phyloP scores from a whole-genome alignment of 306 rosid genomes.

The Pachyrhizus erosus region DNA sequence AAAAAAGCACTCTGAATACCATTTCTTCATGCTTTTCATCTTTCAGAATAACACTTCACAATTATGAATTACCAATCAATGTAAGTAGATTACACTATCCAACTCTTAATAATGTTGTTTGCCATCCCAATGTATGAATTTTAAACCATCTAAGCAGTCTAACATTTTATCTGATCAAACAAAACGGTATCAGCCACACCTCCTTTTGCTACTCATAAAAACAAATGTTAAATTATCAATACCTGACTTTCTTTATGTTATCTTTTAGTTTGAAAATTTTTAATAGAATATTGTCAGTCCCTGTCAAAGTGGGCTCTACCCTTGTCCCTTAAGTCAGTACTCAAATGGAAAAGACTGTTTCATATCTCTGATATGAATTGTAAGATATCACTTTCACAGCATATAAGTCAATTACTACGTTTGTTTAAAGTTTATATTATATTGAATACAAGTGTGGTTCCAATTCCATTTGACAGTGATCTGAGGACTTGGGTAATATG shows the following conservation, averaged over 20 bases:
- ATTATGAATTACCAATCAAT: not conserved
- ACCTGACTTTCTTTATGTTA: not conserved
- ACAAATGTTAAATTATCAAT: not conserved
- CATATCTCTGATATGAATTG: not conserved
- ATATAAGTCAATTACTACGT: not conserved
- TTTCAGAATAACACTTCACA: conserved; percentile 15
- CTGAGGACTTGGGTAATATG: not conserved
- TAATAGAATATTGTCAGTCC: not conserved
- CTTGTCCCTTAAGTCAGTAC: not conserved
- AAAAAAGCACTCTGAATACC: not conserved
- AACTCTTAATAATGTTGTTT: not conserved
- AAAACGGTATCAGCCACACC: not conserved
- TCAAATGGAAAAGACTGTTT: not conserved
- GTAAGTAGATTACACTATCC: not conserved
- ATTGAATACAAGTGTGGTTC: not conserved
- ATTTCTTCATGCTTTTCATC: conserved; percentile 8
- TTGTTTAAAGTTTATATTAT: not conserved
- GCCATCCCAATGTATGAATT: conserved; percentile 32
- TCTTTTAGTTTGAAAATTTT: not conserved
- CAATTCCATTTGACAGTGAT: not conserved
- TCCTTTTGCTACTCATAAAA: not conserved
- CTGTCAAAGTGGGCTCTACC: not conserved
- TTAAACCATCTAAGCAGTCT: not conserved
- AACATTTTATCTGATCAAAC: not conserved
- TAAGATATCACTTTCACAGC: not conserved